Evolutionary conservation across 2,329 filamentous ascomycete genomes (phyloP).

Genomic region (Colletotrichum cordylinicola): DNA sequence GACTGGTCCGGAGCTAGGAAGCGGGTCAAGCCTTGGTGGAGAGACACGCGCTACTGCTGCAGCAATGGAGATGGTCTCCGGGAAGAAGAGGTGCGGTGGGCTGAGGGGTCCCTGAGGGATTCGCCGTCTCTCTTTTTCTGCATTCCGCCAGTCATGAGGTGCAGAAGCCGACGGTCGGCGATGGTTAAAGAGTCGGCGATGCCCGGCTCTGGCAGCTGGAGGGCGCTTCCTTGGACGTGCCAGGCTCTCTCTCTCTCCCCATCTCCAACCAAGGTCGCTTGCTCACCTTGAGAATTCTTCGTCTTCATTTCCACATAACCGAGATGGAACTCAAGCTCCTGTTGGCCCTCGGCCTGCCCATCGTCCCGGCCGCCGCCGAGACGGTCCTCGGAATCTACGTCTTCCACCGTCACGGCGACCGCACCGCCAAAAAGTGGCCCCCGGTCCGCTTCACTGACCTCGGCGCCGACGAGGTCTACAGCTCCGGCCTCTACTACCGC

Average conservation of each 20-base stretch:
- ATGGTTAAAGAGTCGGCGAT: conserved; percentile 6
- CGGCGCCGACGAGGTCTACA: conserved; percentile 77
- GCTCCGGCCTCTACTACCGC: conserved; percentile 78
- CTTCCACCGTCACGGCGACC: conserved; percentile 90
- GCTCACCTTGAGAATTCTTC: neutral
- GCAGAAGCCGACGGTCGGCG: neutral
- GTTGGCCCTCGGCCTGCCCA: conserved; percentile 27
- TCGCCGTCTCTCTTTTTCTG: neutral
- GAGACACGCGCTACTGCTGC: neutral
- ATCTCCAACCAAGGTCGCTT: neutral
- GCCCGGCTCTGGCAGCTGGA: neutral
- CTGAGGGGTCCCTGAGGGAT: neutral
- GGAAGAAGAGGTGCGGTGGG: neutral
- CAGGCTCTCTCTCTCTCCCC: neutral
- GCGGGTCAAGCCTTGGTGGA: conserved; percentile 2
- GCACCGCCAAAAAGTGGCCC: conserved; percentile 77
- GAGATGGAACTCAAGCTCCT: conserved; percentile 46
- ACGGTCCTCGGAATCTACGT: conserved; percentile 83
- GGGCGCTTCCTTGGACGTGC: too few relatives aligned
- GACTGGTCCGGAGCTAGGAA: conserved; percentile 7
- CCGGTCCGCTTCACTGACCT: conserved; percentile 79
- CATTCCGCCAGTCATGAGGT: neutral
- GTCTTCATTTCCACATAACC: neutral
- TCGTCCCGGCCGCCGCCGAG: conserved; percentile 58
- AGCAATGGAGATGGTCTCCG: neutral